These are phyloP conservation scores for Suillus lakei DNA, from an alignment of 768 basidiomycete species.

Conservation along the genomic window DNA sequence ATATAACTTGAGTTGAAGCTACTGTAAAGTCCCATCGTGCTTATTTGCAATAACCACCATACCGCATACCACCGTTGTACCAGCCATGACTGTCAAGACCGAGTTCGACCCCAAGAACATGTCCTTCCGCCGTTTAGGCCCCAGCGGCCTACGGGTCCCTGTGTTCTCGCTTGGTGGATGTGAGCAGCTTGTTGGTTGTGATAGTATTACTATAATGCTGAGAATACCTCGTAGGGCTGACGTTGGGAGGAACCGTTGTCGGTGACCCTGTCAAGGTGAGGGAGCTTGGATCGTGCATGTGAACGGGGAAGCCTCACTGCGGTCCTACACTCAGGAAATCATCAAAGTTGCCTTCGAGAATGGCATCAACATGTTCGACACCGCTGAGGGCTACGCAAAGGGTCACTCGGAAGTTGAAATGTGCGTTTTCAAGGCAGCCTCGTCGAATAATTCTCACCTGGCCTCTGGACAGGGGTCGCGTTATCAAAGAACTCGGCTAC, in stretches of 20 bases:
- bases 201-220: conserved; percentile 3
- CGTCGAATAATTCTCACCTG: not conserved
- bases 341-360: conserved; percentile 57
- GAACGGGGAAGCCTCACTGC: not conserved
- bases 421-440: conserved; percentile 27
- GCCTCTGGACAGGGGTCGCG: conserved; percentile 45
- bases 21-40: not conserved
- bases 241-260: conserved; percentile 49
- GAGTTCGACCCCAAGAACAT: conserved; percentile 45
- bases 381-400: conserved; percentile 48
- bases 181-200: conserved; percentile 18
- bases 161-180: conserved; percentile 58
- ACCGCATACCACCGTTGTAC: conserved; percentile 1
- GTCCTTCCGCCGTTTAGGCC: conserved; percentile 48
- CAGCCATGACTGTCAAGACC: conserved; percentile 28
- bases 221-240: conserved; percentile 40
- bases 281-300: not conserved
- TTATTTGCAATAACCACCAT: not conserved
- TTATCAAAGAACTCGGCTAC: conserved; percentile 57
- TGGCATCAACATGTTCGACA: conserved; percentile 57
- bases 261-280: conserved; percentile 56
- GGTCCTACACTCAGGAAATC: conserved; percentile 43
- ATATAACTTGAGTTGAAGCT: conserved; percentile 20
- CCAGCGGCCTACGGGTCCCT: conserved; percentile 53
- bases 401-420: conserved; percentile 61